These are phyloP conservation scores for Kitagawia praeruptora DNA, from an alignment of 129 eudicot genomes.

Conservation along the genomic window DNA sequence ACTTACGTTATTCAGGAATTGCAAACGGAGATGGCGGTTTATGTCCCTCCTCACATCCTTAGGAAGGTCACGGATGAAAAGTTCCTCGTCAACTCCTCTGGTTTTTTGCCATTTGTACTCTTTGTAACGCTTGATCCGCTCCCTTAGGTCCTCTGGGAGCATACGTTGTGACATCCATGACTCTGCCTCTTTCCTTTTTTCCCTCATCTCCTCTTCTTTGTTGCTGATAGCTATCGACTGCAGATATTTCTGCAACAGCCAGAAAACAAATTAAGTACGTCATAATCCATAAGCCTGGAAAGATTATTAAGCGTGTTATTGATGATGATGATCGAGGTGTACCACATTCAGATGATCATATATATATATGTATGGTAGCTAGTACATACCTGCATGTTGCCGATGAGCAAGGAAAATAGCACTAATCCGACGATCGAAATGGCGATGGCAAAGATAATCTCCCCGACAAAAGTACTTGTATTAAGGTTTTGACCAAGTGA, in stretches of 20 bases:
- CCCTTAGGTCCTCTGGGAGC: constrained; percentile 67
- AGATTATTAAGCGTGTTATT: not conserved
- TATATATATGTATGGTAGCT: too few relatives aligned
- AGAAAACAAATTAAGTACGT: not conserved
- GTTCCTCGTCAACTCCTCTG: constrained; percentile 78
- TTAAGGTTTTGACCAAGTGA: constrained; percentile 44
- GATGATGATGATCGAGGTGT: not conserved
- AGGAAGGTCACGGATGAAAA: constrained; percentile 56
- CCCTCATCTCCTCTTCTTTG: constrained; percentile 71
- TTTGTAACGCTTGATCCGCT: constrained; percentile 61
- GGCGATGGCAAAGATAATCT: constrained; percentile 51
- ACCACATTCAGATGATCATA: not conserved
- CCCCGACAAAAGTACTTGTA: constrained; percentile 62
- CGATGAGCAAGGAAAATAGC: constrained; percentile 78
- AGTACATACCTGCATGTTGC: constrained; percentile 75
- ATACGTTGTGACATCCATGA: constrained; percentile 89
- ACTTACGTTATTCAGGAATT: constrained; percentile 63
- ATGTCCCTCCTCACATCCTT: constrained; percentile 77
- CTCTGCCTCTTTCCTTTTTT: constrained; percentile 73
- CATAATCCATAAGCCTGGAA: not conserved
- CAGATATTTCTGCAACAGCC: constrained; percentile 53
- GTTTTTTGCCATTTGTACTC: constrained; percentile 89
- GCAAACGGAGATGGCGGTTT: constrained; percentile 73
- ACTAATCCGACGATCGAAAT: constrained; percentile 64
- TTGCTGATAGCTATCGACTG: constrained; percentile 40